phyloP scores from a whole-genome alignment of 2,329 filamentous ascomycete species.

The Trichoderma sp. region DNA sequence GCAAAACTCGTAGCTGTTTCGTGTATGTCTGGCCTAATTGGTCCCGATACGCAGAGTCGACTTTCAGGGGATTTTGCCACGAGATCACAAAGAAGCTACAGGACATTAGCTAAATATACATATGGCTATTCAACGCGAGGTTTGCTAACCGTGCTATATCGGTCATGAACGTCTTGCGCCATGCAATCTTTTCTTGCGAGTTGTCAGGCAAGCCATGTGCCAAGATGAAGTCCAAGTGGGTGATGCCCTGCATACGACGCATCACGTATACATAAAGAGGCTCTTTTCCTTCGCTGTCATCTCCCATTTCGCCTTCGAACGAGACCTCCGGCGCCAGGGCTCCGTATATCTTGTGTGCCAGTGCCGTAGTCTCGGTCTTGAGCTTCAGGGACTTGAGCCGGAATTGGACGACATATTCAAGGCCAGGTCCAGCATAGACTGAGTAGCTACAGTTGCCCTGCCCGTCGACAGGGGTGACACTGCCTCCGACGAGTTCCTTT shows the following conservation, averaged over 20 bases:
- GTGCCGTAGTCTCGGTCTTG: not conserved
- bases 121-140: not conserved
- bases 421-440: not conserved
- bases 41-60: not conserved
- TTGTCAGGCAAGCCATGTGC: not conserved
- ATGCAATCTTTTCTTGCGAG: not conserved
- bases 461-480: not conserved
- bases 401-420: not conserved
- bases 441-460: not conserved
- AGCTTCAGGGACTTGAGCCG: not conserved
- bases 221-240: not conserved
- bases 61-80: not conserved
- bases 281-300: not conserved
- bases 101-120: not conserved
- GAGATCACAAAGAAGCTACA: not conserved
- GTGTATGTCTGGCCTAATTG: not conserved
- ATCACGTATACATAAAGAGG: not conserved
- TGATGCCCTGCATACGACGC: not conserved
- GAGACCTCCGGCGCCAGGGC: not conserved
- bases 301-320: not conserved
- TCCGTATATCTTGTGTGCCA: not conserved
- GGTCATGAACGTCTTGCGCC: not conserved
- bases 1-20: not conserved
- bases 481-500: not conserved
- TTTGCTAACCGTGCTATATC: not conserved